Conservation (phyloP, 2,329 filamentous ascomycete genomes). For the Talaromyces verruculosus region DNA sequence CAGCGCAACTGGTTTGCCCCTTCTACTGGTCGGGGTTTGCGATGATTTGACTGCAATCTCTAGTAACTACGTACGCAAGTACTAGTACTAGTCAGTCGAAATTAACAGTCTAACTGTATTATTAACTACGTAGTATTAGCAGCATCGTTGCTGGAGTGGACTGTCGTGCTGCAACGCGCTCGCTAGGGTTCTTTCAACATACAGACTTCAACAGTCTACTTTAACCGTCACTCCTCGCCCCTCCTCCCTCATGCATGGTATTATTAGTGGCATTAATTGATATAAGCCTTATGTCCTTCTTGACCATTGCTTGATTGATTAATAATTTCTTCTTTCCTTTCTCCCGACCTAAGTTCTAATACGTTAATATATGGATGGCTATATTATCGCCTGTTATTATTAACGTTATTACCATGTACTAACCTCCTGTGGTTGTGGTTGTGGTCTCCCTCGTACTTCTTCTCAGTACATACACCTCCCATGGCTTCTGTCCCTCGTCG, state of each 20-base stretch:
- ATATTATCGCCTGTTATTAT: constrained; percentile 10
- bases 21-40: constrained; percentile 1
- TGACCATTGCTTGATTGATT: background rate
- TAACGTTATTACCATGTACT: constrained; percentile 5
- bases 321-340: constrained; percentile 1
- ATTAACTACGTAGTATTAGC: background rate
- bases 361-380: background rate
- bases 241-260: background rate
- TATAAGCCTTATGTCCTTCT: constrained; percentile 15
- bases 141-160: background rate
- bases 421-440: constrained; percentile 5
- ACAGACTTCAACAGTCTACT: background rate
- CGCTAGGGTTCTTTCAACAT: constrained; percentile 1
- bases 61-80: background rate
- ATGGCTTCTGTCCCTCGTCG: background rate
- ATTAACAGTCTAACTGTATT: background rate
- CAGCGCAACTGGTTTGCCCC: background rate
- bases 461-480: background rate
- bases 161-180: background rate
- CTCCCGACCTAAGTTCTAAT: background rate
- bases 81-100: background rate
- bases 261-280: constrained; percentile 3
- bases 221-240: background rate
- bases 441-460: background rate
- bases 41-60: background rate